Evolutionary conservation across 2,329 filamentous ascomycete genomes (phyloP).

Genomic region (Neurospora crassa): DNA sequence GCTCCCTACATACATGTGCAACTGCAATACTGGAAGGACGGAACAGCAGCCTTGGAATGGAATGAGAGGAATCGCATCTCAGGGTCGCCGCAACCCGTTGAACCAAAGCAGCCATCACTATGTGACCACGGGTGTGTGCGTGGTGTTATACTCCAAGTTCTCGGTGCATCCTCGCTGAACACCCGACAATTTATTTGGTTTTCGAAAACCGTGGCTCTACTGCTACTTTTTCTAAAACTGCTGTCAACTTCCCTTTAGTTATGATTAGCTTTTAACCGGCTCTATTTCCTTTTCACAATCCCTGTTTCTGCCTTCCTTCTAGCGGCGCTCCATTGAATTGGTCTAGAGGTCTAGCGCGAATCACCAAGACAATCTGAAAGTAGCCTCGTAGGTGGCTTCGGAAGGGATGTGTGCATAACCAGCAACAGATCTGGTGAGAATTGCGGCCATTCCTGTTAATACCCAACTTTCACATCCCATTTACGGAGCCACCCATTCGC

Average conservation of each 20-base stretch:
- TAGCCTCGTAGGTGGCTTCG: too few relatives aligned
- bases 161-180: neutral
- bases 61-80: neutral
- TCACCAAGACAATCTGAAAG: neutral
- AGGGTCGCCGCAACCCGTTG: neutral
- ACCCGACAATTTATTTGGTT: neutral
- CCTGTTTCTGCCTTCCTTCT: neutral
- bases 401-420: too few relatives aligned
- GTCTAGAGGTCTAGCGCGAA: neutral
- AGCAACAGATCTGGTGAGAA: too few relatives aligned
- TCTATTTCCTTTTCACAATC: neutral
- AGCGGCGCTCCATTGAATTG: neutral
- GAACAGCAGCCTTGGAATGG: neutral
- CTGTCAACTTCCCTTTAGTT: neutral
- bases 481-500: neutral
- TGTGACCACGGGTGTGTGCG: neutral
- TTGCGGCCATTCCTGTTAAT: too few relatives aligned
- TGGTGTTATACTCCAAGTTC: neutral
- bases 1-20: neutral
- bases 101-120: neutral
- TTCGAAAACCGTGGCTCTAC: neutral
- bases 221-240: neutral
- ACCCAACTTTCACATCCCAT: too few relatives aligned
- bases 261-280: neutral
- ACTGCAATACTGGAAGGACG: neutral